Percentiles rank a stretch among this genome's conserved stretches.
Evolutionary conservation across 2,329 filamentous ascomycete species (phyloP).

Genomic region (Paraphaeosphaeria minitans): DNA sequence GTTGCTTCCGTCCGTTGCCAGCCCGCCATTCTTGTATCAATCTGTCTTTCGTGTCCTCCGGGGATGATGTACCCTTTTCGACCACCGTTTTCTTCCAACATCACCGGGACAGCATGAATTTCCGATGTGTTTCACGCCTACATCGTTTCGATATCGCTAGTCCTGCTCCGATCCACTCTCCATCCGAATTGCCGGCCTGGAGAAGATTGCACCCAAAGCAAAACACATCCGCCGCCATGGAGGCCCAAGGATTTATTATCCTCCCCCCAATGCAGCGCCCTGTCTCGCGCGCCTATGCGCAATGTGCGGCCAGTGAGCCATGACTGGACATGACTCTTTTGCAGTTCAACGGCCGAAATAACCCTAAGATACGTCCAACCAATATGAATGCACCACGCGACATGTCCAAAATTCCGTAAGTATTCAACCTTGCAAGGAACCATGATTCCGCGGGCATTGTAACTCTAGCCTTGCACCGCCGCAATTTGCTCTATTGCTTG

Average conservation of each 20-base stretch:
- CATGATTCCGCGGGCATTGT: no score
- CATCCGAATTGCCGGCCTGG: slow-evolving; percentile 2
- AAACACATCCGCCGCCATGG: not conserved
- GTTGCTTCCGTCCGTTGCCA: no score
- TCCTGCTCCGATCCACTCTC: not conserved
- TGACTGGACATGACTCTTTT: not conserved
- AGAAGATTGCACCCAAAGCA: not conserved
- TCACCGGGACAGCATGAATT: slow-evolving; percentile 4
- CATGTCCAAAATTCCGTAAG: not conserved
- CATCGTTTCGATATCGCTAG: not conserved
- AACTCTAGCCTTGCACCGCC: not conserved
- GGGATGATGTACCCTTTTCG: not conserved
- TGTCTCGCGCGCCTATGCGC: not conserved
- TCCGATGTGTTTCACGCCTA: slow-evolving; percentile 11
- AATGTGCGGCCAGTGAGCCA: not conserved
- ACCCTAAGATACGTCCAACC: not conserved
- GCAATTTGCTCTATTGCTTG: no score
- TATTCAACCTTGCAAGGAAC: not conserved
- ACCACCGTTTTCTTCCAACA: not conserved
- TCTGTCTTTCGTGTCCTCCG: not conserved
- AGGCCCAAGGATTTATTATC: slow-evolving; percentile 3
- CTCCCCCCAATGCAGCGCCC: not conserved
- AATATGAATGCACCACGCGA: not conserved
- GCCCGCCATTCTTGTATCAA: not conserved
- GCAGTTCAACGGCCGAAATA: not conserved